These are phyloP conservation scores for Lachancea fermentati DNA, from an alignment of 805 yeast genomes.

Conservation along the genomic window DNA sequence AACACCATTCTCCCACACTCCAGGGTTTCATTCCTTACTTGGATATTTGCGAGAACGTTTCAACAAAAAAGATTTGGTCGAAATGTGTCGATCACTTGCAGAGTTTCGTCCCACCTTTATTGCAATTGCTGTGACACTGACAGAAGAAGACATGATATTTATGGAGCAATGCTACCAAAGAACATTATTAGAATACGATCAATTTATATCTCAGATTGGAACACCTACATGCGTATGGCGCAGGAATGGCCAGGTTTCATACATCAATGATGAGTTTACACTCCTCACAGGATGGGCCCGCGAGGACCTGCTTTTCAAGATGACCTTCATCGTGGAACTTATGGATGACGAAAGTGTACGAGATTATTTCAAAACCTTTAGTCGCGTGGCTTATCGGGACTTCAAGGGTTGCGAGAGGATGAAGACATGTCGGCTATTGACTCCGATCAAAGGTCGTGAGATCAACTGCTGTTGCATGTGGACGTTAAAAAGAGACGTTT, in stretches of 20 bases:
- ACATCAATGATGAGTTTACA: conserved; percentile 91
- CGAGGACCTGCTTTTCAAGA: conserved; percentile 58
- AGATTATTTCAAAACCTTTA: conserved; percentile 81
- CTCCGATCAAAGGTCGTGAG: conserved; percentile 43
- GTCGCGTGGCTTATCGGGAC: conserved; percentile 85
- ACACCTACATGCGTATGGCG: conserved; percentile 97
- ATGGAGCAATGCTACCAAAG: conserved; percentile 97
- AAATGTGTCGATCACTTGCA: conserved; percentile 84
- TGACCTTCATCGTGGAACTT: conserved; percentile 70
- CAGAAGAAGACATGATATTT: conserved; percentile 86
- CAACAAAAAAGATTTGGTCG: conserved; percentile 60
- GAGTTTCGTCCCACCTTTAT: conserved; percentile 88
- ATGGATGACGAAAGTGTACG: conserved; percentile 84
- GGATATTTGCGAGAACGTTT: conserved; percentile 69
- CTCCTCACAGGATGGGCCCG: conserved; percentile 85
- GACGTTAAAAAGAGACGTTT: conserved; percentile 92
- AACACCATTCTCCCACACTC: conserved; percentile 81
- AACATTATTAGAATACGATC: conserved; percentile 82
- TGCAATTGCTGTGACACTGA: conserved; percentile 82
- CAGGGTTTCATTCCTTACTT: conserved; percentile 80
- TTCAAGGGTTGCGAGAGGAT: conserved; percentile 84
- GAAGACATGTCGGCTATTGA: conserved; percentile 75
- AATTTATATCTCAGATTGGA: conserved; percentile 76
- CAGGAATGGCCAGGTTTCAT: conserved; percentile 90
- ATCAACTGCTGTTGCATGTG: conserved; percentile 80